These are phyloP conservation scores for Sclerotinia minor DNA, from an alignment of 2,329 filamentous ascomycete genomes.

Conservation along the genomic window DNA sequence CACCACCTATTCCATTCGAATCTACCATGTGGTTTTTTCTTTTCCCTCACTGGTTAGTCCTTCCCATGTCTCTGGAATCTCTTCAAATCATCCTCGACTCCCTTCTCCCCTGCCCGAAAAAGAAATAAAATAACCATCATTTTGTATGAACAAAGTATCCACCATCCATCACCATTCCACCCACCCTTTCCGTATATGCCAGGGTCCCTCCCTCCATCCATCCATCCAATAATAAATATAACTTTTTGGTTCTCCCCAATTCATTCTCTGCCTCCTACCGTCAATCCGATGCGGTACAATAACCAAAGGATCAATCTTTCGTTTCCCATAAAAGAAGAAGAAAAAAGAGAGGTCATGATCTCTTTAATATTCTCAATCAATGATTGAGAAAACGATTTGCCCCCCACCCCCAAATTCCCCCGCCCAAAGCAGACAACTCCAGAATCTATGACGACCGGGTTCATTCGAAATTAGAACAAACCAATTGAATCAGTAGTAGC, in stretches of 20 bases:
- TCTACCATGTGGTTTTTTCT: neutral
- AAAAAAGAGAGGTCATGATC: neutral
- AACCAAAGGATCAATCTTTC: constrained; percentile 12
- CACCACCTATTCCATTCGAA: constrained; percentile 11
- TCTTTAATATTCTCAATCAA: constrained; percentile 4
- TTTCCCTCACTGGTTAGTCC: neutral
- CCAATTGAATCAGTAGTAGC: constrained; percentile 9
- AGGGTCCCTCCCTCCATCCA: constrained; percentile 10
- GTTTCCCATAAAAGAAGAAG: neutral
- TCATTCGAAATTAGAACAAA: constrained; percentile 18
- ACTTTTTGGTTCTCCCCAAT: constrained; percentile 6
- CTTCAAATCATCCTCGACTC: neutral
- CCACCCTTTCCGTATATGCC: constrained; percentile 16
- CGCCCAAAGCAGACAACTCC: constrained; percentile 12
- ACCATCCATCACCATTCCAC: constrained; percentile 2
- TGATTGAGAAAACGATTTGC: constrained; percentile 3
- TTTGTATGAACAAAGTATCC: constrained; percentile 18
- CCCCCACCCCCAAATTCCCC: constrained; percentile 4
- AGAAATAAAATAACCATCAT: constrained; percentile 14
- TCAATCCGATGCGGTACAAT: constrained; percentile 5
- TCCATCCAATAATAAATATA: constrained; percentile 15
- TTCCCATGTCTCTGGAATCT: neutral
- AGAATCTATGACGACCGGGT: constrained; percentile 15
- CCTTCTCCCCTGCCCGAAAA: too few species aligned
- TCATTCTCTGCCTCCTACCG: constrained; percentile 13